Conservation (phyloP, 495 filamentous ascomycete genomes). For the Lepidopterella palustris region DNA sequence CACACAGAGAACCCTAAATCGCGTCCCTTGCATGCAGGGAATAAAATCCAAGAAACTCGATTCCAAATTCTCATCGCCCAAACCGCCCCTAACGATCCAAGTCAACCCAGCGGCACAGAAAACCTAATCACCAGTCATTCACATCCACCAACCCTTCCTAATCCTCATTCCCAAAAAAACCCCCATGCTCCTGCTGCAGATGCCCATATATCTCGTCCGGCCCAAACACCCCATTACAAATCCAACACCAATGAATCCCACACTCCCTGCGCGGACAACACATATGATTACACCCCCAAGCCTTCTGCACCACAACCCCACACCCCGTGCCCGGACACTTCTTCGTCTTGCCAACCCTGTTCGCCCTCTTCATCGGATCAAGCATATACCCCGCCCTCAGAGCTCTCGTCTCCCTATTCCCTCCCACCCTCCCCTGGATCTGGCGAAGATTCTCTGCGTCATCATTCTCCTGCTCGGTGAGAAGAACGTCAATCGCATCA, state of each 20-base stretch:
- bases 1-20: too few species aligned
- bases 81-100: too few species aligned
- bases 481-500: not conserved
- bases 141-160: not conserved
- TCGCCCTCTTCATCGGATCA: not conserved
- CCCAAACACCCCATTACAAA: slow-evolving; percentile 25
- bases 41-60: too few species aligned
- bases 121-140: too few species aligned
- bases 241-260: slow-evolving; percentile 36
- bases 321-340: slow-evolving; percentile 39
- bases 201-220: slow-evolving; percentile 30
- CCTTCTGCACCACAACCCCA: slow-evolving; percentile 31
- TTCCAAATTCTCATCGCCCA: too few species aligned
- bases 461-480: not conserved
- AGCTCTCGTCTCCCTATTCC: not conserved
- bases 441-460: not conserved
- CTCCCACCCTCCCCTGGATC: not conserved
- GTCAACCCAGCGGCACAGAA: too few species aligned
- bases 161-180: not conserved
- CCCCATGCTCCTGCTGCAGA: slow-evolving; percentile 31
- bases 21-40: too few species aligned
- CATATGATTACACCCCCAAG: slow-evolving; percentile 38
- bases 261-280: slow-evolving; percentile 29
- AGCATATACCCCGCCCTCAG: not conserved
- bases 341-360: slow-evolving; percentile 14